A percentile compares a stretch with the other conserved stretches of the same genome.
These are phyloP conservation scores for Neonectria ditissima DNA, from an alignment of 2,329 filamentous ascomycete species.

Conservation along the genomic window DNA sequence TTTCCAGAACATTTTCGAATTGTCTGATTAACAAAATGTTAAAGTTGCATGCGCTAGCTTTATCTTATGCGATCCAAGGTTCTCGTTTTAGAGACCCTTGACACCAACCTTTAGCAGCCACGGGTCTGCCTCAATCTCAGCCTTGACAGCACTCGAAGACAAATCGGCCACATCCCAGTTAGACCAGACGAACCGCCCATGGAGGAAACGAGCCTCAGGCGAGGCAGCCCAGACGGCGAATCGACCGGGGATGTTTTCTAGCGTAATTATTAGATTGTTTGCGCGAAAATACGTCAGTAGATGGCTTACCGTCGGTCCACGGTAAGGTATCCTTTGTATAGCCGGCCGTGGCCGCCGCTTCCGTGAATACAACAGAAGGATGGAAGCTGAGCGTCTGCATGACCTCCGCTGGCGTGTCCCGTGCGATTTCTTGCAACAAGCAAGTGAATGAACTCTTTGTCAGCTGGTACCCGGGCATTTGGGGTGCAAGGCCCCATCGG, in stretches of 20 bases:
- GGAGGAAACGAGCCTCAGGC: conserved; percentile 58
- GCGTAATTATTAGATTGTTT: neutral
- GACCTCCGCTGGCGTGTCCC: conserved; percentile 44
- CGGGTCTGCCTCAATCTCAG: conserved; percentile 29
- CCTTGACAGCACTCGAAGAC: conserved; percentile 16
- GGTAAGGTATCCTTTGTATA: conserved; percentile 39
- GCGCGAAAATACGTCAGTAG: too few species aligned
- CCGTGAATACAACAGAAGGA: conserved; percentile 53
- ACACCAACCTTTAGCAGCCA: conserved; percentile 43
- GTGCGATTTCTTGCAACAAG: conserved; percentile 52
- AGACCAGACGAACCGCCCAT: conserved; percentile 59
- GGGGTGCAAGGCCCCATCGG: conserved; percentile 35
- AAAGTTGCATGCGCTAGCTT: too few species aligned
- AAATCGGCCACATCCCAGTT: conserved; percentile 66
- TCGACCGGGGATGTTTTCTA: conserved; percentile 54
- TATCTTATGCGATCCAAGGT: neutral
- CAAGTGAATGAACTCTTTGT: conserved; percentile 53
- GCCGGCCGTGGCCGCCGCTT: conserved; percentile 38
- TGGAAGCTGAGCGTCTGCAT: conserved; percentile 57
- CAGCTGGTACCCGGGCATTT: conserved; percentile 49
- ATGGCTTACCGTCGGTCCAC: conserved; percentile 33
- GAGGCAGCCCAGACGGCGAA: conserved; percentile 58
- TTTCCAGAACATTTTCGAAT: too few species aligned
- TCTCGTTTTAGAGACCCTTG: conserved; percentile 25
- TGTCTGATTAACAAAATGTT: too few species aligned